phyloP scores from a whole-genome alignment of 2,329 filamentous ascomycete genomes.

The Pseudogymnoascus sp. region DNA sequence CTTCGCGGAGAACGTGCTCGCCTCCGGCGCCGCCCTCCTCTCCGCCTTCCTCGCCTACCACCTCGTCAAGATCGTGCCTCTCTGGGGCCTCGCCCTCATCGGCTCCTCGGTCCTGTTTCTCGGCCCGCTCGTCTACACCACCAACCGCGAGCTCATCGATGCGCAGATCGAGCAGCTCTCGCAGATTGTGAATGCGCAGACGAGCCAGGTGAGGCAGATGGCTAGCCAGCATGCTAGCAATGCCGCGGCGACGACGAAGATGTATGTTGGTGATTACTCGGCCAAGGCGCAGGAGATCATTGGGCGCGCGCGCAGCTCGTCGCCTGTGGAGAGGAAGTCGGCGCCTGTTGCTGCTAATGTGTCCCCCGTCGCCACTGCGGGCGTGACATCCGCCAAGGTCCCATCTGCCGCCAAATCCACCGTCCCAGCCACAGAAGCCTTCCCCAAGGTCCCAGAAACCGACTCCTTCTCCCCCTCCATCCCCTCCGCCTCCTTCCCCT shows the following conservation, averaged over 20 bases:
- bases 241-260: constrained; percentile 55
- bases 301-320: constrained; percentile 33
- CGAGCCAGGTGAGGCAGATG: constrained; percentile 50
- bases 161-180: constrained; percentile 49
- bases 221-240: constrained; percentile 57
- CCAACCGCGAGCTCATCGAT: constrained; percentile 64
- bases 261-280: constrained; percentile 60
- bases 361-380: neutral
- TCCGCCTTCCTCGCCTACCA: constrained; percentile 58
- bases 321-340: constrained; percentile 18
- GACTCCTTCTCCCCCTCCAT: neutral
- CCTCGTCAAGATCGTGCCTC: constrained; percentile 60
- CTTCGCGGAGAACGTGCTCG: constrained; percentile 57
- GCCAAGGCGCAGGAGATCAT: constrained; percentile 59
- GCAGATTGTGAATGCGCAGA: constrained; percentile 53
- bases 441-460: neutral
- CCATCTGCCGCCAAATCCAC: neutral
- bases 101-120: constrained; percentile 52
- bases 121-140: constrained; percentile 53
- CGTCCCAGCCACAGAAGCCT: neutral
- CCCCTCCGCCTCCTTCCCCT: neutral
- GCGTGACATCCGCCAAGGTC: neutral
- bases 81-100: constrained; percentile 59
- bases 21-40: constrained; percentile 49
- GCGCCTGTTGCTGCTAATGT: no score